phyloP scores from a whole-genome alignment of 2,329 filamentous ascomycete species.

The Macroventuria anomochaeta region DNA sequence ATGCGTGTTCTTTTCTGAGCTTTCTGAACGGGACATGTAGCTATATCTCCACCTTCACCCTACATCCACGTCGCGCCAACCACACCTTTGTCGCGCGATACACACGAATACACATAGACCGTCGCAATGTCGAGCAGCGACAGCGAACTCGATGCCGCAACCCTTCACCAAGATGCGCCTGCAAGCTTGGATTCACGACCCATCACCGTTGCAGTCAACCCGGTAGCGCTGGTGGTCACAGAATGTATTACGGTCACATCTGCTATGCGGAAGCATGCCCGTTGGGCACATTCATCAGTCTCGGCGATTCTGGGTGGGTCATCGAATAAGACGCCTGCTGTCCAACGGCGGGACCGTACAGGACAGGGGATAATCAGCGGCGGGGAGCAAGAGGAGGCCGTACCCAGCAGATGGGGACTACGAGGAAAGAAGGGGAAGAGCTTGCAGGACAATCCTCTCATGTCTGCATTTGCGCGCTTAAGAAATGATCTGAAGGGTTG shows the following conservation, averaged over 20 bases:
- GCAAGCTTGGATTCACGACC: conserved; percentile 34
- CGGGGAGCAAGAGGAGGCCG: conserved; percentile 59
- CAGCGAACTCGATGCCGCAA: conserved; percentile 30
- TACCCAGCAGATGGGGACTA: conserved; percentile 88
- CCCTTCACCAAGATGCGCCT: conserved; percentile 33
- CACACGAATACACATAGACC: conserved; percentile 2
- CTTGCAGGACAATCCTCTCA: conserved; percentile 95
- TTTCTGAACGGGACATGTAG: conserved; percentile 38
- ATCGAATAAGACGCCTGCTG: conserved; percentile 54
- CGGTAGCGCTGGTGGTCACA: conserved; percentile 91
- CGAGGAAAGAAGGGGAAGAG: conserved; percentile 95
- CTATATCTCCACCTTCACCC: conserved; percentile 31
- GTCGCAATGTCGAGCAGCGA: conserved; percentile 40
- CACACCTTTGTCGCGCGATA: conserved; percentile 21
- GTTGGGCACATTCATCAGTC: conserved; percentile 94
- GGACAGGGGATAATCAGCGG: conserved; percentile 45
- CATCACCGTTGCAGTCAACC: conserved; percentile 83
- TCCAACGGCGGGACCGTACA: conserved; percentile 44
- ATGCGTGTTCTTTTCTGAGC: conserved; percentile 35
- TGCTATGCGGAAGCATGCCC: conserved; percentile 95
- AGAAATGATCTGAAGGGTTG: conserved; percentile 86
- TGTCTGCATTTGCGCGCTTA: conserved; percentile 90
- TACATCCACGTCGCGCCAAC: conserved; percentile 28
- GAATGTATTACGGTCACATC: conserved; percentile 99
- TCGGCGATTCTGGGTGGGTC: conserved; percentile 89